Base-by-base conservation (phyloP, 352 stramenopile species). In the Globisporangium acanthophoron region DNA sequence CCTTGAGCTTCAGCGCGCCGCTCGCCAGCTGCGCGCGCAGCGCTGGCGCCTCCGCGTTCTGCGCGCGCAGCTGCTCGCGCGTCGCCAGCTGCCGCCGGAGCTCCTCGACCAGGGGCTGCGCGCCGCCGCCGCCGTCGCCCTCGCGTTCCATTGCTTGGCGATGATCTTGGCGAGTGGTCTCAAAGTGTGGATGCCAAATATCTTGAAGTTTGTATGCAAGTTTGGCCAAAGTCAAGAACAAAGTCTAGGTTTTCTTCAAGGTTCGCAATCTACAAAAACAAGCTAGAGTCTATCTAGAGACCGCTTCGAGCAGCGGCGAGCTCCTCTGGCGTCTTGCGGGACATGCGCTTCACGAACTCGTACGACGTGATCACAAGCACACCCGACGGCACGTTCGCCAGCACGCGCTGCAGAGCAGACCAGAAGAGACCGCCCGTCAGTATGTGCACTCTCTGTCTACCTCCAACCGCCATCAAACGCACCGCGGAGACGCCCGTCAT, bases 1-100 rank as follows among this genome's bases (percentile, higher is more conserved):
- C 94, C 71, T 99, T 99, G 54, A 99, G 88, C 68, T 90, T 94
- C 45, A 97, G 88, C 52, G 90, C 88, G 54, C 78, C 88, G 2
- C 67, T 71, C 46, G 97, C 75, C 56, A 98, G 88, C 45, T 80
- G 69, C 41, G 80, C 74, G 46, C 96, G 89, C 39, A 85, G 65
- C 37, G 70, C 55, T 55, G 62, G 61, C 29, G 92, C 83, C 27
- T 58, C 64, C 20, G 65, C 65, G 65, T 97, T 96, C 48, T 79
- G 64, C 20, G 49, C 51, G 8, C 89, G 84, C 35, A 96, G 65
- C 21, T 69, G 65, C 37, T 48, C 44, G 27, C 83, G 85, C 37
- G 57, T 31, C 5, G 45, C 45, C n/a, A 53, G 31, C 37, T 74
- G 66, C 37, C 61, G 67, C 44, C 64, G 61, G 5, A 91, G 71